Base-by-base conservation (phyloP, 108 stramenopile genomes). In the Fragilaria radians region DNA sequence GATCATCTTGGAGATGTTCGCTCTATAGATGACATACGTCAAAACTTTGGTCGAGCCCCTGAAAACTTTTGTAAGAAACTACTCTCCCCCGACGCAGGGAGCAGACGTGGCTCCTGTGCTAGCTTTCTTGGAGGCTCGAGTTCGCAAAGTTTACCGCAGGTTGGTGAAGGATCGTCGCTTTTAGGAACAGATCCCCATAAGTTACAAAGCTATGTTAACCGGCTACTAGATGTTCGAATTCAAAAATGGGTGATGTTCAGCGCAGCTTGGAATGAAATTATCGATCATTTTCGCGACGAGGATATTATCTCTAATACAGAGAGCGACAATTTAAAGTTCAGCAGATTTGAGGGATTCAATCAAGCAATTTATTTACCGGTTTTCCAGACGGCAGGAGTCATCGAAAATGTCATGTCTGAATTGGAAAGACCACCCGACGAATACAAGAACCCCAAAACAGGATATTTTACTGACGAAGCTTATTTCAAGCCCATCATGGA, bases 181-280 rank as follows among this genome's bases (percentile, higher is more conserved):
- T 74, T 90, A 31, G 89, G 83, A 7, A 68, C 51, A 52, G 81
- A 86, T 62, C 72, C 82, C 7, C 89, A 87, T 54, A 75, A 79
- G 70, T 67, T 92, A 21, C 90, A 86, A 55, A 87, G 85, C 32
- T 87, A 87, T 64, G 86, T 91, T n/a, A 95, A 89, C 49, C 74
- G 89, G 22, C 78, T 95, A 51, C 71, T 96, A 36, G 95, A 95
- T 69, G 89, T 96, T 27, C 76, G 95, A 28, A 96, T 94, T 60
- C 94, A 94, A 61, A 95, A 95, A 72, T 98, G 97, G 97, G 93
- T 90, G 1, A 89, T 95, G 80, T 97, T 98, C 66, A 93, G 93
- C 54, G 86, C 93, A 29, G 95, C 93, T 1, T 98, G 97, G 97
- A 98, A 98, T 63, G 95, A 96, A 62, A 86, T 97, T 59, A 91